Conservation (phyloP, 176 grass and related monocot genomes). For the Triticum aestivum region DNA sequence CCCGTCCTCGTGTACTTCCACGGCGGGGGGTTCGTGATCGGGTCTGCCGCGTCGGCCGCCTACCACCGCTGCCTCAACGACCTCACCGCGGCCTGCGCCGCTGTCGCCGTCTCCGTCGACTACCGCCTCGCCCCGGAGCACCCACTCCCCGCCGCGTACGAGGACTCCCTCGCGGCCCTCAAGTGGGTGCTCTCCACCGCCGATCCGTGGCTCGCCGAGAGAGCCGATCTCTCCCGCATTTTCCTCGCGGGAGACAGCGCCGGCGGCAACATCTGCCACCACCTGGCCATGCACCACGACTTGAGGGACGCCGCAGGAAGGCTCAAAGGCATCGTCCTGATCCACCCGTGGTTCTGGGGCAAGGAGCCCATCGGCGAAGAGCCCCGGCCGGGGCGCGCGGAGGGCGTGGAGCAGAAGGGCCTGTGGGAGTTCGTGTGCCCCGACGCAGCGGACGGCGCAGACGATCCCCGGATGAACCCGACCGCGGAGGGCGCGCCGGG, state of each 20-base stretch:
- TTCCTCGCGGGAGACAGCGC: conserved; percentile 51
- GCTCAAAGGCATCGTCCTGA: conserved; percentile 33
- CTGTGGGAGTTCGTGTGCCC: conserved; percentile 61
- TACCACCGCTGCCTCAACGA: conserved; percentile 55
- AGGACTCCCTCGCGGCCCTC: conserved; percentile 38
- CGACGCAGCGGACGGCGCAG: conserved; percentile 24
- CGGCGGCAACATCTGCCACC: conserved; percentile 50
- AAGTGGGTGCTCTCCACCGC: conserved; percentile 21
- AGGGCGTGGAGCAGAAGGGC: conserved; percentile 23
- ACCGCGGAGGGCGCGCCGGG: conserved; percentile 1
- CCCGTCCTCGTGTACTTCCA: conserved; percentile 56
- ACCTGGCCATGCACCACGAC: conserved; percentile 39
- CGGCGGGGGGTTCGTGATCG: conserved; percentile 49
- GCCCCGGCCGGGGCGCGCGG: neutral
- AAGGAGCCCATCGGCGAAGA: conserved; percentile 35
- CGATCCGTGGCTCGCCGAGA: conserved; percentile 46
- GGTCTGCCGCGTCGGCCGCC: conserved; percentile 17
- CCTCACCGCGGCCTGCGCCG: conserved; percentile 21
- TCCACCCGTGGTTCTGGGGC: conserved; percentile 59
- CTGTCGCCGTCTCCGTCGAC: conserved; percentile 38
- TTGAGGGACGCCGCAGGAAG: neutral
- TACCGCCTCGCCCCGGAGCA: conserved; percentile 52
- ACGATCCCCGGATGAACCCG: conserved; percentile 60
- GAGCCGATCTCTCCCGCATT: conserved; percentile 20
- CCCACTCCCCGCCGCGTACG: conserved; percentile 45